Conservation (phyloP, 805 yeast species). For the Naumovozyma castellii region DNA sequence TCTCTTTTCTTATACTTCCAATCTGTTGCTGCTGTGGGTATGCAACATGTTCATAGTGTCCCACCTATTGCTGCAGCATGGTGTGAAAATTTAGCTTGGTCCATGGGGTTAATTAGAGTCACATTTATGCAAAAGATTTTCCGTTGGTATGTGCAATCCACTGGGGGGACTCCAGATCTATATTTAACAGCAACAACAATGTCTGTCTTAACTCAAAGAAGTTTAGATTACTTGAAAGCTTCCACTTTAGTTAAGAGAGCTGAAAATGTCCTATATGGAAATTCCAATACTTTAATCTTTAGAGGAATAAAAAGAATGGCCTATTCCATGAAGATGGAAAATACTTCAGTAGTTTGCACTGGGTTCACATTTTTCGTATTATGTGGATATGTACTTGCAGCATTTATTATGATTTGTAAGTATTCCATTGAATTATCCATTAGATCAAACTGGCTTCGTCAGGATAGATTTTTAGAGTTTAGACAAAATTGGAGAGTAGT, state of each 20-base stretch:
- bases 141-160: constrained; percentile 76
- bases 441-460: constrained; percentile 41
- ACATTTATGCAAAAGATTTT: constrained; percentile 76
- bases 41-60: constrained; percentile 76
- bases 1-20: constrained; percentile 83
- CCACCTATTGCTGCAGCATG: constrained; percentile 92
- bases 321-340: constrained; percentile 64
- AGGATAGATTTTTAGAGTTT: constrained; percentile 39
- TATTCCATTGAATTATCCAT: constrained; percentile 40
- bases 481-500: constrained; percentile 48
- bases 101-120: constrained; percentile 79
- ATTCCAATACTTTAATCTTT: constrained; percentile 49
- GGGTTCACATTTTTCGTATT: constrained; percentile 80
- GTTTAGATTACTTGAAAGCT: constrained; percentile 12
- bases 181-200: constrained; percentile 52
- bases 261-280: constrained; percentile 37
- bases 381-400: constrained; percentile 64
- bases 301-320: constrained; percentile 84
- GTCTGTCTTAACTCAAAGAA: constrained; percentile 62
- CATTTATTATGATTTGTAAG: constrained; percentile 46
- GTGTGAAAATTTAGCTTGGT: constrained; percentile 90
- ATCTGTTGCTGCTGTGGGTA: constrained; percentile 70
- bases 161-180: constrained; percentile 78
- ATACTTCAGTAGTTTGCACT: constrained; percentile 73
- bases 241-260: constrained; percentile 31